These are phyloP conservation scores for Alloteropsis semialata DNA, from an alignment of 176 grass and related monocot species.

Conservation along the genomic window DNA sequence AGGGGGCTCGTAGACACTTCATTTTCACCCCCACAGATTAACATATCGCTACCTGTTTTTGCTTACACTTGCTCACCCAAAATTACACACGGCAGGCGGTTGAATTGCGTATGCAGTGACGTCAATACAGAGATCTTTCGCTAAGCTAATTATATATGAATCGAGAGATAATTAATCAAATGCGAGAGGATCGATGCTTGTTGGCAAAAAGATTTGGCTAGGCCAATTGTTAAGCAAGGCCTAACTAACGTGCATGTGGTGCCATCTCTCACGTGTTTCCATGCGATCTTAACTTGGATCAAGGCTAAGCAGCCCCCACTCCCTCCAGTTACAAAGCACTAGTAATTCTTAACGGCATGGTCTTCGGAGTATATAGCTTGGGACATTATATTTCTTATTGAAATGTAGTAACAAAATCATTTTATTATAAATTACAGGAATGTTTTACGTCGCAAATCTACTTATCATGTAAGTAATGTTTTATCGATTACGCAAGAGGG, in stretches of 20 bases:
- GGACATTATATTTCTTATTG: no score
- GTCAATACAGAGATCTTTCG: neutral
- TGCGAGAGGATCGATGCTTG: neutral
- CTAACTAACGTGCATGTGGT: neutral
- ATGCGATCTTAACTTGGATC: neutral
- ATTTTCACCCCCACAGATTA: no score
- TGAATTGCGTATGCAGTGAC: constrained; percentile 23
- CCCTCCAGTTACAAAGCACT: neutral
- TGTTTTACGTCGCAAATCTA: no score
- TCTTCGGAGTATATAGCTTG: no score
- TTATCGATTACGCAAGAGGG: no score
- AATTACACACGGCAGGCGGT: neutral
- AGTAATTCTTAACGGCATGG: no score
- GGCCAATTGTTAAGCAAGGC: neutral
- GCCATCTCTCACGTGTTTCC: neutral
- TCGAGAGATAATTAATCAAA: neutral
- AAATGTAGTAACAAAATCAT: no score
- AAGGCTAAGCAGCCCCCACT: neutral
- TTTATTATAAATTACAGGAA: no score
- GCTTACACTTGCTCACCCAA: neutral
- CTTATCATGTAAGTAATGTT: no score
- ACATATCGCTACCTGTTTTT: no score
- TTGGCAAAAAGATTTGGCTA: neutral
- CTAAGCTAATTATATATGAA: neutral
- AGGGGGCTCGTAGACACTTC: no score